These are phyloP conservation scores for Saussurea involucrata DNA, from an alignment of 129 eudicot genomes.

Conservation along the genomic window DNA sequence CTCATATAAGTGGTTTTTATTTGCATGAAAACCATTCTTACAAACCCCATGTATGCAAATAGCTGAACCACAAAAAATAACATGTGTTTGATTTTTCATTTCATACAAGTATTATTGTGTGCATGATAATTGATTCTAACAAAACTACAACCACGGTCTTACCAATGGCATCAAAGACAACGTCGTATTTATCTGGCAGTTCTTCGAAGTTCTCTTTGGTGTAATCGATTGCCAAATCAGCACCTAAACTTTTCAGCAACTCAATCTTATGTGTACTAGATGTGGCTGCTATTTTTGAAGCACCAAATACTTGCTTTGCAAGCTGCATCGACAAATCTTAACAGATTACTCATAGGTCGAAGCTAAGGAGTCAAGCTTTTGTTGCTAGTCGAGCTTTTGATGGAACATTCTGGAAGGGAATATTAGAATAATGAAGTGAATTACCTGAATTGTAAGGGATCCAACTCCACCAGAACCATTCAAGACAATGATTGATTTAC, in stretches of 20 bases:
- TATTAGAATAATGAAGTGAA: not conserved
- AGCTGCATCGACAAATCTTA: constrained; percentile 22
- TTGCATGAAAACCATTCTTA: not conserved
- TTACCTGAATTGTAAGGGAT: constrained; percentile 39
- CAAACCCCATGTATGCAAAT: not conserved
- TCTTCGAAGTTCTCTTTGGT: constrained; percentile 40
- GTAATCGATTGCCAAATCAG: constrained; percentile 45
- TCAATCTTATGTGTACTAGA: constrained; percentile 33
- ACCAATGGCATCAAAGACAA: constrained; percentile 40
- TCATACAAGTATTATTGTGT: not conserved
- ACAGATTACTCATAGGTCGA: not conserved
- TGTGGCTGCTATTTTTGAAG: constrained; percentile 40
- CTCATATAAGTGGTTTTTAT: not conserved
- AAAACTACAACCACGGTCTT: not conserved
- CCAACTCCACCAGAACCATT: constrained; percentile 46
- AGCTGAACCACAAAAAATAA: not conserved
- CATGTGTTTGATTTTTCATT: not conserved
- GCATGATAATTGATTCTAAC: constrained; percentile 8
- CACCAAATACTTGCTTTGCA: constrained; percentile 40
- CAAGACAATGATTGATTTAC: constrained; percentile 37
- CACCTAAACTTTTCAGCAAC: constrained; percentile 38
- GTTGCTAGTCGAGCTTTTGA: not conserved
- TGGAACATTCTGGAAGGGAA: not conserved
- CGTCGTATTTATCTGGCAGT: constrained; percentile 39
- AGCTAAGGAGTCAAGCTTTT: not conserved